Conservation (phyloP, 2,329 filamentous ascomycete genomes). For the Setomelanomma holmii region DNA sequence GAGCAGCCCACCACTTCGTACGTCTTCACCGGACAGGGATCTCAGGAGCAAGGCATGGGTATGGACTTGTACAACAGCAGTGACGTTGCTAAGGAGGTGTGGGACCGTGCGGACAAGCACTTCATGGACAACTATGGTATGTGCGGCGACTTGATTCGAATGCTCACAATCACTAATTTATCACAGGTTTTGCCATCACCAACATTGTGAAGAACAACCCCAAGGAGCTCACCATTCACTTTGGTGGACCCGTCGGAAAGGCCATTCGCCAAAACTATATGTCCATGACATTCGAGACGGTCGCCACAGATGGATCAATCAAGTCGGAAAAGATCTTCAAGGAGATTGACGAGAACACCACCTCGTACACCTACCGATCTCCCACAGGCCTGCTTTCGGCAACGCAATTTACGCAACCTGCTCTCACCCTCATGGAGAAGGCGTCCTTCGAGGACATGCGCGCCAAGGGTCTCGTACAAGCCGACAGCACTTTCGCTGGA, state of each 20-base stretch:
- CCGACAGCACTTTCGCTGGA: slow-evolving; percentile 96
- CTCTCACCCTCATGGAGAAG: slow-evolving; percentile 98
- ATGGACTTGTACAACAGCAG: slow-evolving; percentile 98
- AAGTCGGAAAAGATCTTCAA: slow-evolving; percentile 99
- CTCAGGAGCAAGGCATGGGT: slow-evolving; percentile 99
- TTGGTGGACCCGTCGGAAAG: slow-evolving; percentile 95
- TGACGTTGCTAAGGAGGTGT: slow-evolving; percentile 92
- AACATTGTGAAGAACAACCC: slow-evolving; percentile 99
- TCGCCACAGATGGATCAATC: slow-evolving; percentile 86
- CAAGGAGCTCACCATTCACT: slow-evolving; percentile 97
- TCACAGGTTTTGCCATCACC: slow-evolving; percentile 88
- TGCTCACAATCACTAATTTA: slow-evolving; percentile 21
- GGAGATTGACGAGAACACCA: slow-evolving; percentile 89
- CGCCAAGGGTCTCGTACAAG: slow-evolving; percentile 91
- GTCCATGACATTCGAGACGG: slow-evolving; percentile 99
- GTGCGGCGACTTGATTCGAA: slow-evolving; percentile 14
- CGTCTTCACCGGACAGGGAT: slow-evolving; percentile 97
- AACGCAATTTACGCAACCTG: slow-evolving; percentile 98
- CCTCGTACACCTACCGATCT: slow-evolving; percentile 96
- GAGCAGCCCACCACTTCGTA: slow-evolving; percentile 97
- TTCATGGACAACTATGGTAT: slow-evolving; percentile 97
- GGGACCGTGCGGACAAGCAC: slow-evolving; percentile 90
- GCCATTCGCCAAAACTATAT: slow-evolving; percentile 99
- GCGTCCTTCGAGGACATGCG: slow-evolving; percentile 99
- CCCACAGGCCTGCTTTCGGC: slow-evolving; percentile 94